phyloP scores from a whole-genome alignment of 23 red algal genomes.

The Gracilariopsis chorda region DNA sequence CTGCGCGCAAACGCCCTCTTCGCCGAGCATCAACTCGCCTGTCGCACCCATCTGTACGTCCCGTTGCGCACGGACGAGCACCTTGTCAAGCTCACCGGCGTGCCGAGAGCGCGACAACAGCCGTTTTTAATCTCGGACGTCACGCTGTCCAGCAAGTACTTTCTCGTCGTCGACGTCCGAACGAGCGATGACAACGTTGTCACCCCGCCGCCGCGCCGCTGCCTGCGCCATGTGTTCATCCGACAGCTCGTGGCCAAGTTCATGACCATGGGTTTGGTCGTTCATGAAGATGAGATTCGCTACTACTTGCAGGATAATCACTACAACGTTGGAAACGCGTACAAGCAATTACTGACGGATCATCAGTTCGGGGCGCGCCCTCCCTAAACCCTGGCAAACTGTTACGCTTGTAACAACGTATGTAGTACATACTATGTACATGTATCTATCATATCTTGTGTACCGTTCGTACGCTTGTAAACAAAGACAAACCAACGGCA shows the following conservation, averaged over 20 bases:
- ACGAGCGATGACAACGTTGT: too few relatives aligned
- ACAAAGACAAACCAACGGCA: too few relatives aligned
- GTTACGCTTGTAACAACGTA: too few relatives aligned
- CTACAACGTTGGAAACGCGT: conserved; percentile 6
- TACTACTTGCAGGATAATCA: conserved; percentile 37
- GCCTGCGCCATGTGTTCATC: background rate
- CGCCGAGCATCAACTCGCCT: conserved; percentile 32
- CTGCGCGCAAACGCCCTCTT: conserved; percentile 25
- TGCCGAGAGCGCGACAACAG: background rate
- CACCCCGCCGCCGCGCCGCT: background rate
- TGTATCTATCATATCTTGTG: too few relatives aligned
- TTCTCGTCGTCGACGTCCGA: conserved; percentile 14
- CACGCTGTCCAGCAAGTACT: conserved; percentile 42
- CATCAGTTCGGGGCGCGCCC: conserved; percentile 32
- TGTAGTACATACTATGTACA: too few relatives aligned
- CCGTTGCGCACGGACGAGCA: background rate
- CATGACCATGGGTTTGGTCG: conserved; percentile 2
- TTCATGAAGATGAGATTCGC: conserved; percentile 19
- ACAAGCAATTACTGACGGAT: conserved; percentile 32
- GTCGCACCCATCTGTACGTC: conserved; percentile 26
- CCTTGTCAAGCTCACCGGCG: background rate
- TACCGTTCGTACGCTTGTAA: too few relatives aligned
- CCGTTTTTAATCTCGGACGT: background rate
- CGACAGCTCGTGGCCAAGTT: conserved; percentile 21
- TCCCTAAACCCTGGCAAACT: background rate